Conservation (phyloP, 352 stramenopile genomes). For the Hyaloperonospora brassicae region DNA sequence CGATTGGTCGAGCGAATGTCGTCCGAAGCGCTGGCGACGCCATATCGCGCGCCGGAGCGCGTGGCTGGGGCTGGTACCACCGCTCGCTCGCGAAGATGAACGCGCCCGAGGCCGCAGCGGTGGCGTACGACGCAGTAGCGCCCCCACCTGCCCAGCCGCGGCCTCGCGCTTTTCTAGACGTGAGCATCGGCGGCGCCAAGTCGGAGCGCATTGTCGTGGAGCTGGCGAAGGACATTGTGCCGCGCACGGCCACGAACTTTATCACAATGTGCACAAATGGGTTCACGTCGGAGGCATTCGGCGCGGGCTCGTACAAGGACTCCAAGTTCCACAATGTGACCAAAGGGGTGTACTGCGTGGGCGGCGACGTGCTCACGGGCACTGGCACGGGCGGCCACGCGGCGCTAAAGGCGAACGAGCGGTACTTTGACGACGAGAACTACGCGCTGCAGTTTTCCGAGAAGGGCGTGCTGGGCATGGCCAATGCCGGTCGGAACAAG, state of each 20-base stretch:
- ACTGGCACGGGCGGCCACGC: constrained; percentile 72
- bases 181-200: constrained; percentile 74
- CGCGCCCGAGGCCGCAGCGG: constrained; percentile 36
- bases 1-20: constrained; percentile 52
- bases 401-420: constrained; percentile 54
- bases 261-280: constrained; percentile 62
- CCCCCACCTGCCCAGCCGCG: constrained; percentile 43
- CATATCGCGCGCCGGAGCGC: constrained; percentile 52
- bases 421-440: constrained; percentile 84
- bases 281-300: constrained; percentile 49
- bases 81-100: constrained; percentile 83
- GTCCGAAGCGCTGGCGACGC: constrained; percentile 45
- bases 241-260: constrained; percentile 71
- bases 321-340: constrained; percentile 82
- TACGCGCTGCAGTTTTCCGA: constrained; percentile 82
- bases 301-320: constrained; percentile 72
- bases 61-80: constrained; percentile 79
- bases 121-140: constrained; percentile 64
- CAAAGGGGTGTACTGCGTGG: constrained; percentile 71
- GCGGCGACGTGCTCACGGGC: constrained; percentile 63
- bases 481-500: constrained; percentile 95
- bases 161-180: constrained; percentile 68
- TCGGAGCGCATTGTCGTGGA: constrained; percentile 74
- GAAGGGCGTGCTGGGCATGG: constrained; percentile 90
- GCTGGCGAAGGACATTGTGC: constrained; percentile 77